Evolutionary conservation across 2,329 filamentous ascomycete genomes (phyloP).

Genomic region (Dactylonectria macrodidyma): DNA sequence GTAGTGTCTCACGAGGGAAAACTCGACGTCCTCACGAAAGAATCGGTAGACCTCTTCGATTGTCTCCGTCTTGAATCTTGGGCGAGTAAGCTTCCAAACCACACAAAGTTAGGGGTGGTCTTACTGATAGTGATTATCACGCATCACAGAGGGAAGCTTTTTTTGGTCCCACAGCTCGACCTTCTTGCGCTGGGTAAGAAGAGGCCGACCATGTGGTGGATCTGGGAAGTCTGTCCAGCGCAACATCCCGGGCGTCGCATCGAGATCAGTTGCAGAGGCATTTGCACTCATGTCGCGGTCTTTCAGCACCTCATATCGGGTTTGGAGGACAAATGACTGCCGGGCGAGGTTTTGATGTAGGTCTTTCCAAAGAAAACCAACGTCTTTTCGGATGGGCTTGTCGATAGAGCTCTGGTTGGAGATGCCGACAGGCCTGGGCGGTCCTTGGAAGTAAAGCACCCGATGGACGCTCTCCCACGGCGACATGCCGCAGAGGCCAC

Average conservation of each 20-base stretch:
- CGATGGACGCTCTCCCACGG: slow-evolving; percentile 65
- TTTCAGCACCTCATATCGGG: slow-evolving; percentile 67
- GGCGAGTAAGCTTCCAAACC: slow-evolving; percentile 8
- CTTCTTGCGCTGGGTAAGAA: slow-evolving; percentile 68
- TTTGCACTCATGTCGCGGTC: slow-evolving; percentile 62
- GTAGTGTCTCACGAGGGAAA: slow-evolving; percentile 65
- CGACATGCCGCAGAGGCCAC: slow-evolving; percentile 71
- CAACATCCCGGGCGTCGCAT: slow-evolving; percentile 63
- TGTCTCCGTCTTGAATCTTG: slow-evolving; percentile 66
- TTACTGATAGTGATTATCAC: slow-evolving; percentile 68
- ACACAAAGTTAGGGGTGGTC: slow-evolving; percentile 20
- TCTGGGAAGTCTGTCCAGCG: slow-evolving; percentile 75
- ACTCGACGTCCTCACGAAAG: slow-evolving; percentile 69
- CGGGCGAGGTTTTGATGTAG: slow-evolving; percentile 68
- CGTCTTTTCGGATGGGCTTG: slow-evolving; percentile 56
- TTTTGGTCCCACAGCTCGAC: slow-evolving; percentile 69
- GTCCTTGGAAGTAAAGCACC: slow-evolving; percentile 69
- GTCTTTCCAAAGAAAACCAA: slow-evolving; percentile 63
- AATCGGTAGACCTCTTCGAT: slow-evolving; percentile 69
- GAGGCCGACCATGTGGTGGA: slow-evolving; percentile 62
- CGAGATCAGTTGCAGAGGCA: slow-evolving; percentile 55
- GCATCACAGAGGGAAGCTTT: slow-evolving; percentile 63
- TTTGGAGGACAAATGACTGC: slow-evolving; percentile 71
- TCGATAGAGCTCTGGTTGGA: slow-evolving; percentile 58
- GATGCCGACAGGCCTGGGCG: slow-evolving; percentile 61